phyloP scores from a whole-genome alignment of 345 rosid genomes.

The Garcia nutans region DNA sequence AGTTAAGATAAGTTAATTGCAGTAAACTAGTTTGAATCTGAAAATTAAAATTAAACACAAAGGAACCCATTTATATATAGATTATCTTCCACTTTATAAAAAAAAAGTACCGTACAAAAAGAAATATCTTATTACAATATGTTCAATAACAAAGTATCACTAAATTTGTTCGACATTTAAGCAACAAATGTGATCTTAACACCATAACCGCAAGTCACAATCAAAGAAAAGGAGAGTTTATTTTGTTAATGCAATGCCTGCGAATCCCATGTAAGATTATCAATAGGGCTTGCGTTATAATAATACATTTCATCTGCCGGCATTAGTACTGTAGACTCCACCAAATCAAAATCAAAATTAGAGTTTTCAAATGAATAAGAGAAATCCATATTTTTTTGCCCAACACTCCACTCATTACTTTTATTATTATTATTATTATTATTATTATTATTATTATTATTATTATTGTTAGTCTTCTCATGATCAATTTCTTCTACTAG shows the following conservation, averaged over 20 bases:
- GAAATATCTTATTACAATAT: too few species aligned
- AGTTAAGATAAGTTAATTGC: too few species aligned
- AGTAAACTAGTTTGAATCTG: too few species aligned
- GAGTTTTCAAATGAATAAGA: slow-evolving; percentile 23
- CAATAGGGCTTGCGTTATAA: slow-evolving; percentile 28
- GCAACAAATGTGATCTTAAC: too few species aligned
- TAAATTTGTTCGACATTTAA: too few species aligned
- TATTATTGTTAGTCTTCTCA: not conserved
- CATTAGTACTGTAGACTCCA: slow-evolving; percentile 28
- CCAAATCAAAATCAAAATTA: slow-evolving; percentile 36
- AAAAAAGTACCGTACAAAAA: too few species aligned
- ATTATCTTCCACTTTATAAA: too few species aligned
- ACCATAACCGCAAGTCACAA: not conserved
- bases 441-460: not conserved
- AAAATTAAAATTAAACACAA: too few species aligned
- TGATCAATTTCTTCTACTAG: not conserved
- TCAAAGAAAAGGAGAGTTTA: not conserved
- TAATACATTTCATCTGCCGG: slow-evolving; percentile 19
- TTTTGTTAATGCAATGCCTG: slow-evolving; percentile 4
- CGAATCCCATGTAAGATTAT: slow-evolving; percentile 45
- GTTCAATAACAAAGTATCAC: too few species aligned
- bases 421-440: not conserved
- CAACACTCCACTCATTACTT: not conserved
- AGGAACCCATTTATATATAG: too few species aligned
- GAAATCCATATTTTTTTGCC: slow-evolving; percentile 17